Base-by-base conservation (phyloP, 1,284 basidiomycete species). In the Boletus albobrunnescens region DNA sequence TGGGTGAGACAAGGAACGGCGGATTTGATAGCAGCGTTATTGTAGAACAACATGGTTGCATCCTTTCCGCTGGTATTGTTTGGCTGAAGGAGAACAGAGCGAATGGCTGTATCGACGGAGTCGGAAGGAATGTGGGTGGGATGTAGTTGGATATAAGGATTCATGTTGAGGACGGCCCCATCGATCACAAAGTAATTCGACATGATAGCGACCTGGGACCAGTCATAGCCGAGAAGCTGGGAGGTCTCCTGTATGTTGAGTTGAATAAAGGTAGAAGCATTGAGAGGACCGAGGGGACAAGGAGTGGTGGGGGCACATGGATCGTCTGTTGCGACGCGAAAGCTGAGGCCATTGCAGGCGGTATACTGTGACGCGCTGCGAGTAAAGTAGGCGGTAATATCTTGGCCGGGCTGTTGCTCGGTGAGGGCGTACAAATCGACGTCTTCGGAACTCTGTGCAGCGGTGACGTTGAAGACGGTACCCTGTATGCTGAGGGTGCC, bases 141-240 rank as follows among this genome's bases (percentile, higher is more conserved):
- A 61, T 95, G 88, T 16, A 85, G 76, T 14, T 71, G 67, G 50
- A 97, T 74, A 74, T 99, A 99, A 1, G 94, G 85, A 39, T 76
- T 76, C 73, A 99, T 81, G 70, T 99, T 97, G 63, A 99, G 84
- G 28, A 99, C 96, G 30, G 82, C 78, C 22, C 96, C 96, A 60
- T 98, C 93, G 48, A 99, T 71, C 32, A 98, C 93, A 56, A 96
- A 71, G 67, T 87, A 94, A 63, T 87, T 80, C 30, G 72, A 56
- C 17, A 88, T 70, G 23, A 58, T 60, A 2, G 84, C 76, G 26
- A 96, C 84, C 60, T 95, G 88, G 31, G 78, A 75, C 94, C 94
- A 97, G 48, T 85, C 82, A 64, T 94, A 96, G 11, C 93, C 94
- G 30, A 90, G 83, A 45, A 81, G 69, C 42, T 79, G 72, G 0